These are phyloP conservation scores for Patellifolia procumbens DNA, from an alignment of 179 eudicot genomes.

Conservation along the genomic window DNA sequence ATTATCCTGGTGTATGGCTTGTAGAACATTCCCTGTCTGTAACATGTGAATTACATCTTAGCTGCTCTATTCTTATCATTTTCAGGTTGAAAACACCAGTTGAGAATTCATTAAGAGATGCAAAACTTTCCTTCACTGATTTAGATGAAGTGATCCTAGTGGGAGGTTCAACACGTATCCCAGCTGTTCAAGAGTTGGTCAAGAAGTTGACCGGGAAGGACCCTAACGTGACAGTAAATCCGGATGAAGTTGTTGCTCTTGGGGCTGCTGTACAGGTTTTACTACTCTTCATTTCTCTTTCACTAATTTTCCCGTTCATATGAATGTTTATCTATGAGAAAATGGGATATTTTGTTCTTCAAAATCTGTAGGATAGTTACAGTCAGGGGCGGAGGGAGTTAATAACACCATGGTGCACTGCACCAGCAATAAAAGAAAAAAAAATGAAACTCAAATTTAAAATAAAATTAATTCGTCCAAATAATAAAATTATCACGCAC, in stretches of 20 bases:
- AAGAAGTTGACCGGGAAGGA: constrained; percentile 89
- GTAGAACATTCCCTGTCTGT: neutral
- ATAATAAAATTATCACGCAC: no score
- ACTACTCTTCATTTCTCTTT: neutral
- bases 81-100: constrained; percentile 81
- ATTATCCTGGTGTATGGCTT: neutral
- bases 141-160: constrained; percentile 95
- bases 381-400: no score
- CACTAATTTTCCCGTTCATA: neutral
- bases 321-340: no score
- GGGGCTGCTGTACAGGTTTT: constrained; percentile 98
- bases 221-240: constrained; percentile 93
- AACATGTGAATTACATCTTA: neutral
- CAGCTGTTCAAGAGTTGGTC: constrained; percentile 90
- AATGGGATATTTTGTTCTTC: neutral
- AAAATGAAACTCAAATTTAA: no score
- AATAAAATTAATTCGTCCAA: no score
- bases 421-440: no score
- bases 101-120: constrained; percentile 85
- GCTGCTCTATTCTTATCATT: neutral
- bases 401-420: no score
- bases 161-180: constrained; percentile 97
- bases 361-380: neutral
- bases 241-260: constrained; percentile 98
- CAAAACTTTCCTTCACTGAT: constrained; percentile 82